Percentiles rank a stretch among this genome's conserved stretches.
These are phyloP conservation scores for Phalaenopsis aphrodite DNA, from an alignment of 106 monocot genomes.

Conservation along the genomic window DNA sequence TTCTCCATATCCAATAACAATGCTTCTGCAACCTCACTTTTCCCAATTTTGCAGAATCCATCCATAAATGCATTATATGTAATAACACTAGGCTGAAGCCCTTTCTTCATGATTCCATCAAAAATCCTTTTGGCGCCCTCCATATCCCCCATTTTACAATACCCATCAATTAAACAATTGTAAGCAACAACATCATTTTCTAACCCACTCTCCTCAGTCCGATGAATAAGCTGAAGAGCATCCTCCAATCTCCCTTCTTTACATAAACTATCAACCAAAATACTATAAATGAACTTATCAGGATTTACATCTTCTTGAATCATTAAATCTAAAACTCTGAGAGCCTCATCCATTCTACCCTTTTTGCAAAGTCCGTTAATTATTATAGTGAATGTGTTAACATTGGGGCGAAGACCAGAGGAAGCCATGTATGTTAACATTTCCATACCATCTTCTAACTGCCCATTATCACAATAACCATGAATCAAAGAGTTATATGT, in stretches of 20 bases:
- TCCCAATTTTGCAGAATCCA: slow-evolving; percentile 29
- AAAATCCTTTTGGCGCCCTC: slow-evolving; percentile 17
- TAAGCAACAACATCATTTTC: slow-evolving; percentile 22
- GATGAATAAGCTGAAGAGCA: slow-evolving; percentile 11
- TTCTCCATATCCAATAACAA: slow-evolving; percentile 7
- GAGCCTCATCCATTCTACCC: slow-evolving; percentile 15
- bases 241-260: slow-evolving; percentile 18
- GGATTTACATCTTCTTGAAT: slow-evolving; percentile 4
- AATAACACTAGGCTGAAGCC: slow-evolving; percentile 9
- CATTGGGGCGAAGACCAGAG: slow-evolving; percentile 4
- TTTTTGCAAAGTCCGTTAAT: slow-evolving; percentile 13
- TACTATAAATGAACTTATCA: slow-evolving; percentile 14
- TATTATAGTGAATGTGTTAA: slow-evolving; percentile 6
- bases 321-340: slow-evolving; percentile 14
- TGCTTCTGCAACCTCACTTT: slow-evolving; percentile 16
- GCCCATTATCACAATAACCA: slow-evolving; percentile 11
- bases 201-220: slow-evolving; percentile 7
- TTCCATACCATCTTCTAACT: slow-evolving; percentile 9
- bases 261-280: slow-evolving; percentile 16
- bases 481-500: slow-evolving; percentile 24
- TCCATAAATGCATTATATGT: slow-evolving; percentile 19
- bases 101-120: slow-evolving; percentile 11
- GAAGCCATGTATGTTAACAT: slow-evolving; percentile 7
- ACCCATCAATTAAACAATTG: slow-evolving; percentile 21
- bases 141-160: slow-evolving; percentile 22